Evolutionary conservation across 208 protist species (phyloP).

Genomic region (Vickermania spadyakhi): DNA sequence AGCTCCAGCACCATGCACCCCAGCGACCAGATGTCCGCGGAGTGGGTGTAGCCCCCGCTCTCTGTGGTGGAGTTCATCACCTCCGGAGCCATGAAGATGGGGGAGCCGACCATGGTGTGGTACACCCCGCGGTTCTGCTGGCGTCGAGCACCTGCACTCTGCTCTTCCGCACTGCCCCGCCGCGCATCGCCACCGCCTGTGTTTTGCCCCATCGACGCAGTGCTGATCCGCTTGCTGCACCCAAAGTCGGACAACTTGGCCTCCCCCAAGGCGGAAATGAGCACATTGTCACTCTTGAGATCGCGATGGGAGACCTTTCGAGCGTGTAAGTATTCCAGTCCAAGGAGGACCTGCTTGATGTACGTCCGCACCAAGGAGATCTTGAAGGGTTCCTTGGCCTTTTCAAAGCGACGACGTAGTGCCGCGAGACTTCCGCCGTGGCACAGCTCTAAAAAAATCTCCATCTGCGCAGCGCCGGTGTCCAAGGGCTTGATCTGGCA

Average conservation of each 20-base stretch:
- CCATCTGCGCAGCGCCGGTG: constrained; percentile 47
- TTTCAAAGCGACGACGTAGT: constrained; percentile 57
- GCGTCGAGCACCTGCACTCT: constrained; percentile 7
- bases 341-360: constrained; percentile 82
- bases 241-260: constrained; percentile 95
- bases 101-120: constrained; percentile 78
- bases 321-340: constrained; percentile 77
- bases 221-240: constrained; percentile 82
- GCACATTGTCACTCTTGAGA: constrained; percentile 90
- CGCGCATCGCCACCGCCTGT: not conserved
- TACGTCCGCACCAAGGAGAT: constrained; percentile 75
- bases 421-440: constrained; percentile 62
- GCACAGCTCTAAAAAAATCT: constrained; percentile 89
- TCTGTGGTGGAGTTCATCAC: constrained; percentile 40
- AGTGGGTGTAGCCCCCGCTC: constrained; percentile 41
- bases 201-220: constrained; percentile 14
- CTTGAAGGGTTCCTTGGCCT: constrained; percentile 53
- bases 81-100: constrained; percentile 88
- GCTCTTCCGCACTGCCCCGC: not conserved
- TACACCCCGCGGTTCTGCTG: constrained; percentile 23
- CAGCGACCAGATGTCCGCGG: constrained; percentile 84
- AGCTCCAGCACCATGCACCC: constrained; percentile 85
- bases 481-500: constrained; percentile 52
- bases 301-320: constrained; percentile 79
- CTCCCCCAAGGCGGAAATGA: constrained; percentile 77